A percentile compares a stretch with the other conserved stretches of the same genome.
These are phyloP conservation scores for Tricholoma hemisulphureum DNA, from an alignment of 768 basidiomycete species.

Conservation along the genomic window DNA sequence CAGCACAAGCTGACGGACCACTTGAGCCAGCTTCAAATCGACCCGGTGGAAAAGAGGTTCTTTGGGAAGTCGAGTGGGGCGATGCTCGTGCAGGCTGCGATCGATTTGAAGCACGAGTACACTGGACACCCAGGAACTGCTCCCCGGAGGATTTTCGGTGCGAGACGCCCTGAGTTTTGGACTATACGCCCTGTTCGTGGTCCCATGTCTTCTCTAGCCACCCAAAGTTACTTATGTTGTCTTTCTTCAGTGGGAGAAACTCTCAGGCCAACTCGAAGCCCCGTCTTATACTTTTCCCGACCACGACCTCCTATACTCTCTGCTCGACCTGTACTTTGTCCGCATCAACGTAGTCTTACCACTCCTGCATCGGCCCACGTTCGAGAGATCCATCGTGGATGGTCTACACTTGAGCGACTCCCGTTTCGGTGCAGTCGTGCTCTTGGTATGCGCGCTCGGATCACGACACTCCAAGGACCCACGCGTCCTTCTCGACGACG, in stretches of 20 bases:
- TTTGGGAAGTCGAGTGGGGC: conserved; percentile 58
- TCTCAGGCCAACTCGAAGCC: conserved; percentile 8
- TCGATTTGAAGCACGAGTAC: conserved; percentile 59
- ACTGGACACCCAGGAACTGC: conserved; percentile 35
- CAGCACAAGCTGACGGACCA: conserved; percentile 36
- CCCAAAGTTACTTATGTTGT: background rate
- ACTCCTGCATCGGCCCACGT: conserved; percentile 70
- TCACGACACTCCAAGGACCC: conserved; percentile 59
- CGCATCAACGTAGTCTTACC: conserved; percentile 58
- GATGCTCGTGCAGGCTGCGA: conserved; percentile 52
- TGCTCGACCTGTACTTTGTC: conserved; percentile 67
- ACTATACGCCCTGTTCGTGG: conserved; percentile 31
- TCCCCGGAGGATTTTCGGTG: conserved; percentile 11
- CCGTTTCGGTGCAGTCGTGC: conserved; percentile 55
- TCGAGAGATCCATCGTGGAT: conserved; percentile 49
- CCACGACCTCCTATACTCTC: conserved; percentile 43
- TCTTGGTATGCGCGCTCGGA: conserved; percentile 72
- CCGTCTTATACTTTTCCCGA: conserved; percentile 47
- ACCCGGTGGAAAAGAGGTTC: conserved; percentile 42
- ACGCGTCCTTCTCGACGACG: conserved; percentile 45
- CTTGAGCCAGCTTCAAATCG: conserved; percentile 32
- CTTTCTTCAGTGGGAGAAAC: conserved; percentile 37
- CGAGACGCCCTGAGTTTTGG: conserved; percentile 40
- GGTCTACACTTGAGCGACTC: conserved; percentile 50
- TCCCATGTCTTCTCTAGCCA: background rate